A percentile compares a stretch with the other conserved stretches of the same genome.
Conservation (phyloP, 2,329 filamentous ascomycete genomes). For the Monilinia fructicola region DNA sequence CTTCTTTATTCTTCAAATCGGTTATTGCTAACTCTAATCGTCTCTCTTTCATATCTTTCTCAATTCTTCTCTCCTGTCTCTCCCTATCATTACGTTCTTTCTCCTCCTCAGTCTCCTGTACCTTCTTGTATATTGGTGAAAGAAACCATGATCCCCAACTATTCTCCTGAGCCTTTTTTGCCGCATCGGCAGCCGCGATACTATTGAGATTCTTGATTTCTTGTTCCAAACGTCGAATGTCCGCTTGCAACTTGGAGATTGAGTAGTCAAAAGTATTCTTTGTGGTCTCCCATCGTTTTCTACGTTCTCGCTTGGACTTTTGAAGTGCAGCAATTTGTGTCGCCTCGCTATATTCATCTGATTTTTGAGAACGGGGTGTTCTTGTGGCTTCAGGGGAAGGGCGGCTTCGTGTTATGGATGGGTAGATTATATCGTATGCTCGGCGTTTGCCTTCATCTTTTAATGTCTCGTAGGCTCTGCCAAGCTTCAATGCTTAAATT, state of each 20-base stretch:
- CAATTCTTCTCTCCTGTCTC: conserved; percentile 39
- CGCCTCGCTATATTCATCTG: conserved; percentile 29
- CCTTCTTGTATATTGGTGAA: conserved; percentile 38
- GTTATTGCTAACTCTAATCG: conserved; percentile 30
- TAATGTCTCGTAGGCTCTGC: conserved; percentile 43
- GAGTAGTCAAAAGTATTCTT: conserved; percentile 32
- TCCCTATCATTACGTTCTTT: conserved; percentile 40
- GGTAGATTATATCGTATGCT: conserved; percentile 41
- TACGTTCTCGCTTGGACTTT: conserved; percentile 40
- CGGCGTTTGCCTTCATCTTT: conserved; percentile 39
- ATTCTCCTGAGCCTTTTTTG: conserved; percentile 39
- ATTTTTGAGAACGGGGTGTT: background rate
- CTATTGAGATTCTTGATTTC: conserved; percentile 37
- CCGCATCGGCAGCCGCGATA: conserved; percentile 37
- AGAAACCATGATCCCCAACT: conserved; percentile 40
- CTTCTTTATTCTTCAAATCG: conserved; percentile 29
- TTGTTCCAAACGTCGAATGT: conserved; percentile 34
- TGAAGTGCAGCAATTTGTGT: conserved; percentile 37
- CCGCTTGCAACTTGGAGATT: conserved; percentile 31
- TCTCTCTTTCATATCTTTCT: conserved; percentile 42
- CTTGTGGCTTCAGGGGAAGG: conserved; percentile 5
- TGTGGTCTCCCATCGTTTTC: conserved; percentile 35
- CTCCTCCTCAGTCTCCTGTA: conserved; percentile 40
- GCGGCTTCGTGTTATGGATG: conserved; percentile 2
- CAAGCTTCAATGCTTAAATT: conserved; percentile 34